These are phyloP conservation scores for Oropetium thomaeum DNA, from an alignment of 176 grass and related monocot genomes.

Conservation along the genomic window DNA sequence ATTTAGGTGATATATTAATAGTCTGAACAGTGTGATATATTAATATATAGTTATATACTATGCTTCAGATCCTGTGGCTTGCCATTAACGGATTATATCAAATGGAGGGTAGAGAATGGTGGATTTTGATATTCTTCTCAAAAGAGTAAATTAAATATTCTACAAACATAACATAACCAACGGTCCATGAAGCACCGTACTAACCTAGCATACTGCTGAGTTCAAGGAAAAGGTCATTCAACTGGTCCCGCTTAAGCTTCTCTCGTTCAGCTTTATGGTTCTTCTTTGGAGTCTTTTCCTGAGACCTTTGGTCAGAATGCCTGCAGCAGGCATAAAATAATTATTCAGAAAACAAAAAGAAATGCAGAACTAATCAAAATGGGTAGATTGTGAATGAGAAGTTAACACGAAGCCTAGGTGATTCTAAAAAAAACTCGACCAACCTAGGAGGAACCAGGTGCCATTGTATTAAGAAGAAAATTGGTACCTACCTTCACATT, in stretches of 20 bases:
- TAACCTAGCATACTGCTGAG: conserved; percentile 69
- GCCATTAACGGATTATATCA: conserved; percentile 17
- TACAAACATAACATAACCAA: conserved; percentile 25
- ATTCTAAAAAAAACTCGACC: too few species aligned
- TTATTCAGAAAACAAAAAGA: conserved; percentile 16
- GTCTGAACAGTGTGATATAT: not conserved
- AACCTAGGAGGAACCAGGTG: too few species aligned
- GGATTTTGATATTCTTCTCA: not conserved
- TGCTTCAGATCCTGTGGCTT: not conserved
- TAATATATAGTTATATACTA: not conserved
- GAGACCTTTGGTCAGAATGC: conserved; percentile 43
- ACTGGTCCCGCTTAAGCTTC: conserved; percentile 74
- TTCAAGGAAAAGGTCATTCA: conserved; percentile 79
- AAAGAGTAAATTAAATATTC: not conserved
- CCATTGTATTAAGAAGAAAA: too few species aligned
- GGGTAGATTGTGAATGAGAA: not conserved
- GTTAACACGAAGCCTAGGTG: not conserved
- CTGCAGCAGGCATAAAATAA: conserved; percentile 26
- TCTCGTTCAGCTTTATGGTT: conserved; percentile 75
- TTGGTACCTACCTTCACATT: too few species aligned
- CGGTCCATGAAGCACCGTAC: not conserved
- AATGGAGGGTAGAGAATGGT: conserved; percentile 6
- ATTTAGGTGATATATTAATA: conserved; percentile 8
- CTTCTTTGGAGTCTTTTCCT: conserved; percentile 62
- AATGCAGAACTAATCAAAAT: not conserved